These are phyloP conservation scores for Brachypodium distachyon DNA, from an alignment of 202 grass and related monocot species.

Conservation along the genomic window DNA sequence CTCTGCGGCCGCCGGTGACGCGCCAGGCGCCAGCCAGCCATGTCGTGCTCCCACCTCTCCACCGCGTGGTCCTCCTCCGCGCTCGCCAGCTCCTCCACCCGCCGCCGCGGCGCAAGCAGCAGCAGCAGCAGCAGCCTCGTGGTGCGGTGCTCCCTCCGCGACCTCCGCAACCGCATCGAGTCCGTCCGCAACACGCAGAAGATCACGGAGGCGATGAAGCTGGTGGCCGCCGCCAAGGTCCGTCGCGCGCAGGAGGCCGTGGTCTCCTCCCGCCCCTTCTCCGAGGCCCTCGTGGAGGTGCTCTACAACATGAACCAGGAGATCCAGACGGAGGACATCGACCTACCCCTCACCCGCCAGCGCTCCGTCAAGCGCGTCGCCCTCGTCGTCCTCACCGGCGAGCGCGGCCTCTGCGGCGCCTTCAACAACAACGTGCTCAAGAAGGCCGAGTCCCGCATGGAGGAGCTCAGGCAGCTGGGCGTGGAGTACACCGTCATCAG, in stretches of 20 bases:
- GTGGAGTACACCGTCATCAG: slow-evolving; percentile 66
- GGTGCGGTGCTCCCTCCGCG: slow-evolving; percentile 56
- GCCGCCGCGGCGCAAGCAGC: background rate
- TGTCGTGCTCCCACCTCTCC: slow-evolving; percentile 62
- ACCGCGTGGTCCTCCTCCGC: slow-evolving; percentile 42
- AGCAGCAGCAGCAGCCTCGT: background rate
- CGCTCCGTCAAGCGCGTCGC: slow-evolving; percentile 77
- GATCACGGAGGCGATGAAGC: slow-evolving; percentile 99
- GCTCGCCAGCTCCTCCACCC: slow-evolving; percentile 28
- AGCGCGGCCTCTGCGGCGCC: slow-evolving; percentile 79
- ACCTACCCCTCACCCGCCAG: slow-evolving; percentile 68
- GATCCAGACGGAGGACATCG: slow-evolving; percentile 83
- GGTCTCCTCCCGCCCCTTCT: slow-evolving; percentile 78
- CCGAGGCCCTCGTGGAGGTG: slow-evolving; percentile 79
- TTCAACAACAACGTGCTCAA: slow-evolving; percentile 93
- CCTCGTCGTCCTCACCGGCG: slow-evolving; percentile 79
- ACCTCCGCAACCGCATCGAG: slow-evolving; percentile 70
- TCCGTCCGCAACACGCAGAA: slow-evolving; percentile 89
- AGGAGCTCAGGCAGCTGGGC: slow-evolving; percentile 51
- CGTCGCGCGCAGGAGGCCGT: slow-evolving; percentile 90
- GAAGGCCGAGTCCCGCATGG: slow-evolving; percentile 70
- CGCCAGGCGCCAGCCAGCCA: slow-evolving; percentile 21
- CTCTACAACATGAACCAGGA: slow-evolving; percentile 95
- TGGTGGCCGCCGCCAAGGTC: slow-evolving; percentile 90
- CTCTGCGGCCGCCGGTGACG: slow-evolving; percentile 6